Percentiles rank a stretch among this genome's conserved stretches.
Conservation (phyloP, 805 yeast species). For the Clavispora asparagi region DNA sequence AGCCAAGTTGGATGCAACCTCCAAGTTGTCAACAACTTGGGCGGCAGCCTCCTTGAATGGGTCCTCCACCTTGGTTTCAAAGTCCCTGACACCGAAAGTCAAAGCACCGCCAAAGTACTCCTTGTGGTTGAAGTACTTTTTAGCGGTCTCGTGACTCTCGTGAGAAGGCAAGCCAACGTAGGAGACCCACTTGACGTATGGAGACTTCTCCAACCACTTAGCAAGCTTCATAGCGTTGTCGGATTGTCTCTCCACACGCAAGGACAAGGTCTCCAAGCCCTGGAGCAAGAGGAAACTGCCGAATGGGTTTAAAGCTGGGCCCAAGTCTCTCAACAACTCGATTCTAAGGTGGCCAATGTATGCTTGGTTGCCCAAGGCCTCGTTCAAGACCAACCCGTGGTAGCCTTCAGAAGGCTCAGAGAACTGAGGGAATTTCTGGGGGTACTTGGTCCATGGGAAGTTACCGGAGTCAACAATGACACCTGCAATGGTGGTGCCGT, state of each 20-base stretch:
- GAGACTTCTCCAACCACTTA: constrained; percentile 62
- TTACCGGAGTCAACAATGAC: constrained; percentile 86
- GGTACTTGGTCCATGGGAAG: constrained; percentile 84
- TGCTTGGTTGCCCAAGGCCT: constrained; percentile 76
- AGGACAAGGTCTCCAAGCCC: constrained; percentile 90
- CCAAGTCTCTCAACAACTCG: constrained; percentile 86
- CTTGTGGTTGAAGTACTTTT: constrained; percentile 61
- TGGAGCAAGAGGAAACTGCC: constrained; percentile 80
- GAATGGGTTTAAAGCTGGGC: constrained; percentile 85
- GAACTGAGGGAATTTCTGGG: constrained; percentile 87
- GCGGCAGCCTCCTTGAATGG: constrained; percentile 77
- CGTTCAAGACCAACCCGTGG: constrained; percentile 81
- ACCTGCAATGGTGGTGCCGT: constrained; percentile 94
- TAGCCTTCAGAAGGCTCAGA: constrained; percentile 89
- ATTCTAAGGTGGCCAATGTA: constrained; percentile 76
- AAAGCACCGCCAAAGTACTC: constrained; percentile 77
- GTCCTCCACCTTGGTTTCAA: constrained; percentile 39
- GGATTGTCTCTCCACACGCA: constrained; percentile 91
- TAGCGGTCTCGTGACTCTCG: constrained; percentile 73
- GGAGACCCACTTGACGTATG: constrained; percentile 82
- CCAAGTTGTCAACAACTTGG: constrained; percentile 74
- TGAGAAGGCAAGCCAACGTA: constrained; percentile 85
- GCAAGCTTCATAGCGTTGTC: constrained; percentile 79
- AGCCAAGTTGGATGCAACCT: constrained; percentile 88
- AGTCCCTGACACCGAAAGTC: constrained; percentile 81